A percentile compares a stretch with the other conserved stretches of the same genome.
Evolutionary conservation across 768 basidiomycete species (phyloP).

Genomic region (Lactifluus hygrophoroides): DNA sequence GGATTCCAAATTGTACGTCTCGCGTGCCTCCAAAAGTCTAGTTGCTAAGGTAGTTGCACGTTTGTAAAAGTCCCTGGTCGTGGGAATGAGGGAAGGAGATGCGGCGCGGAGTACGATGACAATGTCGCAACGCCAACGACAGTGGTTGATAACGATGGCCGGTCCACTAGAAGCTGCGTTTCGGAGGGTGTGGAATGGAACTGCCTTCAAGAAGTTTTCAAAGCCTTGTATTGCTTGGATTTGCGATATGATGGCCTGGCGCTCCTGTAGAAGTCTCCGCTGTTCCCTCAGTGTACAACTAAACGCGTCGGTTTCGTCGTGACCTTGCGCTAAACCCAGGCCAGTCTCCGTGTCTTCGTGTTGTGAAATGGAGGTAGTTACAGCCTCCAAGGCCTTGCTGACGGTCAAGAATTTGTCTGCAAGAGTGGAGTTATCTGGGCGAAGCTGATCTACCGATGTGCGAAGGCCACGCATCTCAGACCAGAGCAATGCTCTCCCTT

Average conservation of each 20-base stretch:
- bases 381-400: not conserved
- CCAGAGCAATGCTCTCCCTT: slow-evolving; percentile 13
- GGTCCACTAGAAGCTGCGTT: slow-evolving; percentile 4
- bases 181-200: not conserved
- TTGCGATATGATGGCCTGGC: not conserved
- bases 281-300: not conserved
- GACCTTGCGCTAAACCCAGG: not conserved
- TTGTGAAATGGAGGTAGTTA: not conserved
- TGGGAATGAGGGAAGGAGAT: not conserved
- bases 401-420: not conserved
- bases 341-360: not conserved
- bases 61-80: not conserved
- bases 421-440: slow-evolving; percentile 2
- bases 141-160: slow-evolving; percentile 7
- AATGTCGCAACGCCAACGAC: not conserved
- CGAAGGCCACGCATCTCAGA: slow-evolving; percentile 18
- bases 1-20: not conserved
- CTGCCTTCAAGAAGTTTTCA: not conserved
- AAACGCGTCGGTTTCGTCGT: not conserved
- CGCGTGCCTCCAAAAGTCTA: not conserved
- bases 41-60: not conserved
- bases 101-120: not conserved
- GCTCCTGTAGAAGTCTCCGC: not conserved
- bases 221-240: not conserved
- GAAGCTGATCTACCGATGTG: slow-evolving; percentile 3